These are phyloP conservation scores for Arabis alpina DNA, from an alignment of 345 rosid genomes.

Conservation along the genomic window DNA sequence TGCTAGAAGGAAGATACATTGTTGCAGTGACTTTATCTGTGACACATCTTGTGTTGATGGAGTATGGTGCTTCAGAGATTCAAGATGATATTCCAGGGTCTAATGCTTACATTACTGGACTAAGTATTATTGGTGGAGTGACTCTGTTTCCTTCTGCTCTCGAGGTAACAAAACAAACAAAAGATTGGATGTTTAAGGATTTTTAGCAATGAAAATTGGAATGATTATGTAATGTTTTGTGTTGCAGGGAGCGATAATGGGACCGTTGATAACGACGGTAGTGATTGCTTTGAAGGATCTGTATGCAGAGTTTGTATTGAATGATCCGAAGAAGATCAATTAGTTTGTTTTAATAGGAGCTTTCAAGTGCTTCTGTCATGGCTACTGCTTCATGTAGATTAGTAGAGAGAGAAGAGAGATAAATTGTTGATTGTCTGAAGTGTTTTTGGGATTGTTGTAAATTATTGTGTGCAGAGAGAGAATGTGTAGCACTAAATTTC, in stretches of 20 bases:
- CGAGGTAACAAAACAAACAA: constrained; percentile 56
- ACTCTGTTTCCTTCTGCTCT: constrained; percentile 90
- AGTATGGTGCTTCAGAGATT: constrained; percentile 84
- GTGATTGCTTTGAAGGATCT: constrained; percentile 90
- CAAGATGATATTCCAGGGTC: constrained; percentile 93
- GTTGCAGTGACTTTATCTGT: constrained; percentile 62
- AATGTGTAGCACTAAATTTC: constrained; percentile 26
- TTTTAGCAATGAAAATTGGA: background rate
- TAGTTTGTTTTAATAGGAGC: constrained; percentile 32
- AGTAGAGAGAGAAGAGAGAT: background rate
- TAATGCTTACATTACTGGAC: constrained; percentile 80
- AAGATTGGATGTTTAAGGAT: background rate
- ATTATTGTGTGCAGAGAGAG: constrained; percentile 39
- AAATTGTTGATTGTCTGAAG: constrained; percentile 23
- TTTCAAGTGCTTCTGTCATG: constrained; percentile 29
- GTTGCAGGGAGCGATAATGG: constrained; percentile 96
- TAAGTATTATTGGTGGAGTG: constrained; percentile 97
- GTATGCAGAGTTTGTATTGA: constrained; percentile 81
- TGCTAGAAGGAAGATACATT: constrained; percentile 77
- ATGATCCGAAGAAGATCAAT: constrained; percentile 57
- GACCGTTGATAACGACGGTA: constrained; percentile 92
- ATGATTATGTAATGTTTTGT: constrained; percentile 18
- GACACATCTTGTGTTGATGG: constrained; percentile 77
- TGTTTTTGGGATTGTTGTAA: constrained; percentile 26
- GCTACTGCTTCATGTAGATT: constrained; percentile 40